phyloP scores from a whole-genome alignment of 306 rosid species.

The Trifolium subterraneum region DNA sequence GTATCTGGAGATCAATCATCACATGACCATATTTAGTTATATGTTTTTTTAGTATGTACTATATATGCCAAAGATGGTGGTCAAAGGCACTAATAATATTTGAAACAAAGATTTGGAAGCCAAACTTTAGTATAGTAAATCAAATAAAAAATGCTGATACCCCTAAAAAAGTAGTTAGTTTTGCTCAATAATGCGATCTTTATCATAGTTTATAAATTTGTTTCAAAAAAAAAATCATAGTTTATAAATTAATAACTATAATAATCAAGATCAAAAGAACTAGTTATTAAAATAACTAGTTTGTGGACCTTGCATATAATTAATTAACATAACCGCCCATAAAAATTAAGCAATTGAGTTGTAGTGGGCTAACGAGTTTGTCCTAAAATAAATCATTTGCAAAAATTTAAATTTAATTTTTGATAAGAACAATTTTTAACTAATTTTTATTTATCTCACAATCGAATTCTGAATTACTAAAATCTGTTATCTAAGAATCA shows the following conservation, averaged over 20 bases:
- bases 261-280: conserved; percentile 33
- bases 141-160: not conserved
- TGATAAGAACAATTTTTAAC: too few relatives aligned
- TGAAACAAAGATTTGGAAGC: conserved; percentile 29
- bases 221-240: too few relatives aligned
- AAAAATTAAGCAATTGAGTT: not conserved
- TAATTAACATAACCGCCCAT: conserved; percentile 51
- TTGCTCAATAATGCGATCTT: conserved; percentile 33
- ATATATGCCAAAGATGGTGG: conserved; percentile 22
- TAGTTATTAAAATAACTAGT: conserved; percentile 32
- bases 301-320: conserved; percentile 33
- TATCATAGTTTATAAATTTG: conserved; percentile 16
- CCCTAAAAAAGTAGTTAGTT: conserved; percentile 47
- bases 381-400: too few relatives aligned
- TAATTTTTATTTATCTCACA: too few relatives aligned
- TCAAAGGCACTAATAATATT: conserved; percentile 33
- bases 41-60: conserved; percentile 23
- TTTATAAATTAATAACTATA: conserved; percentile 23
- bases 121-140: conserved; percentile 5
- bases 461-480: too few relatives aligned
- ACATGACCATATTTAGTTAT: conserved; percentile 47
- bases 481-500: too few relatives aligned
- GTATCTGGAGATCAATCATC: conserved; percentile 41
- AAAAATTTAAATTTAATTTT: too few relatives aligned
- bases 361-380: too few relatives aligned